These are phyloP conservation scores for Dactylorhiza incarnata DNA, from an alignment of 106 monocot genomes.

Conservation along the genomic window DNA sequence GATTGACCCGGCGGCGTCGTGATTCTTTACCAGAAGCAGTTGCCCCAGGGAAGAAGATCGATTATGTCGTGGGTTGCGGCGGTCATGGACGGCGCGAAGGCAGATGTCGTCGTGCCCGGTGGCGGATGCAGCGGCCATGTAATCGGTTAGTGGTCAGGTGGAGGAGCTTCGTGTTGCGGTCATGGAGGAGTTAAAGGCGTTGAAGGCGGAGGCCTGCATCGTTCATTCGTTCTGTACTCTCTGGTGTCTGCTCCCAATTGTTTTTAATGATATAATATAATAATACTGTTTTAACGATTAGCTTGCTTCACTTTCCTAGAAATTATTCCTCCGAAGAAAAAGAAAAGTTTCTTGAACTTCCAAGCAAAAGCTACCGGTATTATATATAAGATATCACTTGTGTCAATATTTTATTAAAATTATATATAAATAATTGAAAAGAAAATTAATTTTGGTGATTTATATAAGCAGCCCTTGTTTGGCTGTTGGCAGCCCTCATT, in stretches of 20 bases:
- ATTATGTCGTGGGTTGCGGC: conserved; percentile 2
- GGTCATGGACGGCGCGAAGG: not conserved
- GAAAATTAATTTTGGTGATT: no score
- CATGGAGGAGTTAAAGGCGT: not conserved
- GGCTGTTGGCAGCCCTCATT: no score
- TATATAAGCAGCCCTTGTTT: no score
- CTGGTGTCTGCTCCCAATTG: no score
- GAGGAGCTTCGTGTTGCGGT: not conserved
- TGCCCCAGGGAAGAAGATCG: conserved; percentile 6
- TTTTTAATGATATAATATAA: no score
- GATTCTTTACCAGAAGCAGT: not conserved
- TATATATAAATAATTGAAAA: no score
- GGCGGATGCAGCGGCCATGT: conserved; percentile 14
- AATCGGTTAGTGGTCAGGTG: not conserved
- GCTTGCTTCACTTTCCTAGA: not conserved
- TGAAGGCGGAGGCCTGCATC: not conserved
- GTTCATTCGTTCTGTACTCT: no score
- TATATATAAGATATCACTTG: no score
- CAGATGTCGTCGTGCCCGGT: not conserved
- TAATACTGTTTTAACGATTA: not conserved
- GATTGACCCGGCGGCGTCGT: not conserved
- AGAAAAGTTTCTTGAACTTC: not conserved
- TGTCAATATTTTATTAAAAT: no score
- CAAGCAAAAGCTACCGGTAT: not conserved
- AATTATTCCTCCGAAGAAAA: not conserved